These are phyloP conservation scores for Nemania sp. DNA, from an alignment of 2,329 filamentous ascomycete species.

Conservation along the genomic window DNA sequence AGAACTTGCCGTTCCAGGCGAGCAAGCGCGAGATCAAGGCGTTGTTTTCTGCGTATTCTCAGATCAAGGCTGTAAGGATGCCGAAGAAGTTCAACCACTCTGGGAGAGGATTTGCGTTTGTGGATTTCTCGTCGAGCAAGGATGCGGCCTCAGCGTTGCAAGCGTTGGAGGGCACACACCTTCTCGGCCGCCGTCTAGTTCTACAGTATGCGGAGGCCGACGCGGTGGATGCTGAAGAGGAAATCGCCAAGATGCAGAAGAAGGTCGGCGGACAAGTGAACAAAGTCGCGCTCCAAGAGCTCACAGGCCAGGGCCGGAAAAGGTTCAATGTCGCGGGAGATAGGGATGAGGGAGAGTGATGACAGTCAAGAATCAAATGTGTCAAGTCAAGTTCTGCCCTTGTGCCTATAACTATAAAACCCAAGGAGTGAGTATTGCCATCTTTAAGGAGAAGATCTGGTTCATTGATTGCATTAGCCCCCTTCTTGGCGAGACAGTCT, in stretches of 20 bases:
- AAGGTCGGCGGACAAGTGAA: slow-evolving; percentile 91
- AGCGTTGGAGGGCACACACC: slow-evolving; percentile 87
- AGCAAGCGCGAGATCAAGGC: slow-evolving; percentile 89
- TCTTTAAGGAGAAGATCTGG: slow-evolving; percentile 33
- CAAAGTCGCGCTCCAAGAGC: slow-evolving; percentile 86
- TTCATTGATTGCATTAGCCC: slow-evolving; percentile 33
- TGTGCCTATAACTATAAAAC: slow-evolving; percentile 36
- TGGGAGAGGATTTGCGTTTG: slow-evolving; percentile 93
- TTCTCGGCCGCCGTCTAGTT: slow-evolving; percentile 86
- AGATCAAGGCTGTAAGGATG: slow-evolving; percentile 88
- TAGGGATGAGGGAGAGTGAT: slow-evolving; percentile 57
- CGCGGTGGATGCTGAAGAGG: slow-evolving; percentile 87
- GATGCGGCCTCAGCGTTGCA: slow-evolving; percentile 92
- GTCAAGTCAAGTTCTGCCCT: slow-evolving; percentile 32
- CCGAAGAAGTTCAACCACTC: slow-evolving; percentile 92
- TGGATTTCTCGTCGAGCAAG: slow-evolving; percentile 87
- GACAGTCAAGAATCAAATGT: slow-evolving; percentile 32
- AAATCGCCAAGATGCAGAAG: slow-evolving; percentile 95
- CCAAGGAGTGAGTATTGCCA: slow-evolving; percentile 36
- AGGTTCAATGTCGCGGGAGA: slow-evolving; percentile 86
- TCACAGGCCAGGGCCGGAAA: slow-evolving; percentile 80
- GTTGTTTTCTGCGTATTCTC: slow-evolving; percentile 82
- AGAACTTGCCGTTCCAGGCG: slow-evolving; percentile 96
- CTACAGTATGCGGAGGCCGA: slow-evolving; percentile 91
- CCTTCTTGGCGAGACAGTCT: slow-evolving; percentile 34